phyloP scores from a whole-genome alignment of 2,329 filamentous ascomycete genomes.

The Fusarium euwallaceae region DNA sequence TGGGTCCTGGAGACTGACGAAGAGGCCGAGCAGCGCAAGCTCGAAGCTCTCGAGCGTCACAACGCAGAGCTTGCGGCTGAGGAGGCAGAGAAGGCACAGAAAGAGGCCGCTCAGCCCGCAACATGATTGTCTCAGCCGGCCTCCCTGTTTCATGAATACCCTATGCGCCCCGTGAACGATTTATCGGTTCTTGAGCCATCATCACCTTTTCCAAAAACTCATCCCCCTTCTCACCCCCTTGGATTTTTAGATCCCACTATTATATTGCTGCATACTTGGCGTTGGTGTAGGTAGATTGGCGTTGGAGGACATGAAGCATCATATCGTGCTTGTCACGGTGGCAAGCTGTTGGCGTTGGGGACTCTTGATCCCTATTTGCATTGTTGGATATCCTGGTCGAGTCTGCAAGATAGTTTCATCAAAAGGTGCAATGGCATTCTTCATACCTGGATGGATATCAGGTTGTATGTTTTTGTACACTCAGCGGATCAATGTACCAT shows the following conservation, averaged over 20 bases:
- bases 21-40: constrained; percentile 42
- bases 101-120: neutral
- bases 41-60: constrained; percentile 46
- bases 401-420: constrained; percentile 9
- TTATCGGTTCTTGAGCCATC: constrained; percentile 20
- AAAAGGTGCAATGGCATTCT: neutral
- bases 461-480: neutral
- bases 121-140: neutral
- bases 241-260: neutral
- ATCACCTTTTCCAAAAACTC: constrained; percentile 15
- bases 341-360: constrained; percentile 13
- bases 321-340: constrained; percentile 14
- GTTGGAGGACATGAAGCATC: constrained; percentile 23
- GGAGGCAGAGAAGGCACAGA: neutral
- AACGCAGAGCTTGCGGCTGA: constrained; percentile 39
- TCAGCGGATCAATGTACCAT: neutral
- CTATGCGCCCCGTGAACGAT: neutral
- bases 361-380: constrained; percentile 5
- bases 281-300: constrained; percentile 33
- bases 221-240: constrained; percentile 4
- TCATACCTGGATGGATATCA: neutral
- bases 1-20: constrained; percentile 65
- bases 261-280: constrained; percentile 22
- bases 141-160: neutral
- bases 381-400: constrained; percentile 17